Base-by-base conservation (phyloP, 768 basidiomycete genomes). In the Xanthoconium purpureum region DNA sequence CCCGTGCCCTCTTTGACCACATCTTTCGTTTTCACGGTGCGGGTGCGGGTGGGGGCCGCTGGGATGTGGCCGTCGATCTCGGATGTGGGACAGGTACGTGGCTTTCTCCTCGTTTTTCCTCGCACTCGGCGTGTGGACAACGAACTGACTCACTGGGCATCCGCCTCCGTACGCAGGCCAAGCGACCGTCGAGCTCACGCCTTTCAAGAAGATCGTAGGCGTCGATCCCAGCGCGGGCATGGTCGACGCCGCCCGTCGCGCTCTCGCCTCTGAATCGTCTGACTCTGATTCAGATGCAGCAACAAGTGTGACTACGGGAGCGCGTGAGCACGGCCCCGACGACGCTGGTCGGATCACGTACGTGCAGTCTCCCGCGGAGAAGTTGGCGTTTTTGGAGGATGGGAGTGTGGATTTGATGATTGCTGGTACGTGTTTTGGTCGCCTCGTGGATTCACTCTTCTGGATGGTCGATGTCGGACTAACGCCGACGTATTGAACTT, bases 21-120 rank as follows among this genome's bases (percentile, higher is more conserved):
- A 73, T 92, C 42, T 83, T 84, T 62, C 66, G 74, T 5, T 88
- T 83, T 63, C 90, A 92, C 63, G 67, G 63, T 6, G 56, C 60
- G 3, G 32, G 39, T 13, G 12, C 45, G 3, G 28, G n/a, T 1
- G 38, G 35, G 0, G 63, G 62, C 0, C 58, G 68, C 51, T 88
- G 83, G 79, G 76, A 82, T 14, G 75, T 71, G 17, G 89, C 87
- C 0, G 76, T 91, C 0, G 91, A 94, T 62, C 67, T 92, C 3
- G 91, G 92, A 5, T 93, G 91, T 71, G 91, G 92, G 29, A 89
- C 91, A n/a, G 88, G 91, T 88, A 55, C 12, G 74, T 58, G 35
- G 3, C 17, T 33, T 28, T 14, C 5, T n/a, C 3, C 7, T 39
- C 38, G 24, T 24, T 24, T 4, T 24, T 24, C 24, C 24, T 4